Percentiles rank a stretch among this genome's conserved stretches.
phyloP scores from a whole-genome alignment of 768 basidiomycete species.

The Trametes maxima region DNA sequence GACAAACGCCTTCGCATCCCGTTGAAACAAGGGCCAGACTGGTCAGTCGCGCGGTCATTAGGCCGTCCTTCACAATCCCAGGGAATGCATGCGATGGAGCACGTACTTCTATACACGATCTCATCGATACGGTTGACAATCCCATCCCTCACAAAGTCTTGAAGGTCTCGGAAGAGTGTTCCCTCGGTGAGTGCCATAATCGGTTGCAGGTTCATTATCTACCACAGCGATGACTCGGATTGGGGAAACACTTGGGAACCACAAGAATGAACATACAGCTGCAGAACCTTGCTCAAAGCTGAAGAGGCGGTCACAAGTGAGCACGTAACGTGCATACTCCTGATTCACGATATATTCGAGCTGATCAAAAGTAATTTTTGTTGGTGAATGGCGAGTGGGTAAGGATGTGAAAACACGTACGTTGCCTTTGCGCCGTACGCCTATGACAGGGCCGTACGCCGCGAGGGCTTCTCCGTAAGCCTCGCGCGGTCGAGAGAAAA shows the following conservation, averaged over 20 bases:
- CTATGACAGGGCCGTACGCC: slow-evolving; percentile 36
- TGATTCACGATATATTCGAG: slow-evolving; percentile 39
- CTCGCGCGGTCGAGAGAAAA: slow-evolving; percentile 34
- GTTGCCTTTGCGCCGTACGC: slow-evolving; percentile 35
- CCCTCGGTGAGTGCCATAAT: slow-evolving; percentile 31
- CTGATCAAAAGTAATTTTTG: slow-evolving; percentile 18
- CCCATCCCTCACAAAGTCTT: slow-evolving; percentile 33
- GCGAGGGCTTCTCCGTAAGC: slow-evolving; percentile 36
- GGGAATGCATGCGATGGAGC: neutral
- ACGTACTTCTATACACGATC: slow-evolving; percentile 26
- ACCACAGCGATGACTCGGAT: neutral
- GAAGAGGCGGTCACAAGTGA: slow-evolving; percentile 34
- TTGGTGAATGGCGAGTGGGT: neutral
- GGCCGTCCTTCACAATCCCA: neutral
- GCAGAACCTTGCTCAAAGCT: slow-evolving; percentile 39
- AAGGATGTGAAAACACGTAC: slow-evolving; percentile 20
- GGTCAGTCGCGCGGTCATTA: neutral
- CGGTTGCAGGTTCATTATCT: slow-evolving; percentile 38
- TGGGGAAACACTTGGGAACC: neutral
- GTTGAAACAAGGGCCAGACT: slow-evolving; percentile 30
- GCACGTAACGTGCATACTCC: slow-evolving; percentile 31
- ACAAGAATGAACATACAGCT: slow-evolving; percentile 24
- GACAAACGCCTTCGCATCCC: slow-evolving; percentile 25
- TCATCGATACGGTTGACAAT: slow-evolving; percentile 33
- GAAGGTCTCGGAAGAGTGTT: slow-evolving; percentile 34